A percentile compares a stretch with the other conserved stretches of the same genome.
Conservation (phyloP, 106 monocot genomes). For the Iris macrosiphon region DNA sequence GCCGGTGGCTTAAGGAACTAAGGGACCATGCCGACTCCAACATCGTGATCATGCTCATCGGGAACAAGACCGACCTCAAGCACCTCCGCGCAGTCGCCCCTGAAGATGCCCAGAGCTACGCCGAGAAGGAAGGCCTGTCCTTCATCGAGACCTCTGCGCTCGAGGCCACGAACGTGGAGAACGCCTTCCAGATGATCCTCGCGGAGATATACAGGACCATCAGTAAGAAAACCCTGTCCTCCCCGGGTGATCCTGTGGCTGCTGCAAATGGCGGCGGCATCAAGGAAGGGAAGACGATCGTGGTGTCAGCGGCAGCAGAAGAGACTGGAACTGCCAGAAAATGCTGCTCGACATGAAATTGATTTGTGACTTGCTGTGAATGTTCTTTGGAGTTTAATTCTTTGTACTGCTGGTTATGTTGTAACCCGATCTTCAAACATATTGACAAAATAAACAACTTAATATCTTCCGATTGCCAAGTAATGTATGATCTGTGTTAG, state of each 20-base stretch:
- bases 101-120: constrained; percentile 33
- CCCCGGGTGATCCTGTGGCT: constrained; percentile 1
- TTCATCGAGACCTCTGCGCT: constrained; percentile 56
- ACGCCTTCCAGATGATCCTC: constrained; percentile 39
- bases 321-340: constrained; percentile 11
- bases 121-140: constrained; percentile 37
- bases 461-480: too few relatives aligned
- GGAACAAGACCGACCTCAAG: constrained; percentile 50
- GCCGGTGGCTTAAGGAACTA: constrained; percentile 51
- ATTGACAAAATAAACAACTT: too few relatives aligned
- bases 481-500: too few relatives aligned
- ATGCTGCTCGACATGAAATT: constrained; percentile 28
- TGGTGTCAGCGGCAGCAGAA: constrained; percentile 7
- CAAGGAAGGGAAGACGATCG: constrained; percentile 35
- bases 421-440: too few relatives aligned
- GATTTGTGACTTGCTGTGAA: too few relatives aligned
- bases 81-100: constrained; percentile 35
- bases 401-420: neutral
- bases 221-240: constrained; percentile 41
- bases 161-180: constrained; percentile 44
- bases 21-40: constrained; percentile 49
- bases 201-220: constrained; percentile 37
- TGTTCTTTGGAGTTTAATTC: neutral
- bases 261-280: constrained; percentile 10
- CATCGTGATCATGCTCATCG: constrained; percentile 42